Percentiles rank a stretch among this genome's conserved stretches.
Conservation (phyloP, 2,329 filamentous ascomycete genomes). For the Trichoderma polysporum region DNA sequence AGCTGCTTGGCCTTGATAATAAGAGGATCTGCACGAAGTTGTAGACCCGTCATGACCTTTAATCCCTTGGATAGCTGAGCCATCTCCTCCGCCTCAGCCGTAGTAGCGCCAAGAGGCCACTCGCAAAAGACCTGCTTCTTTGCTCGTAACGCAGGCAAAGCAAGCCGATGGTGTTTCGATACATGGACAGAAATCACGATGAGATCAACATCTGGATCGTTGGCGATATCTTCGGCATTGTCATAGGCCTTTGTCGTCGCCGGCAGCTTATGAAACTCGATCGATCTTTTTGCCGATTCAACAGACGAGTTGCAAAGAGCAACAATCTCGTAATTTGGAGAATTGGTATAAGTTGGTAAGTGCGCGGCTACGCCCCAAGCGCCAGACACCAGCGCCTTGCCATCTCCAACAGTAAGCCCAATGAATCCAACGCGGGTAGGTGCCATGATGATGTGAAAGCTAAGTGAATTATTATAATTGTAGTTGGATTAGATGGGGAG, state of each 20-base stretch:
- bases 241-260: slow-evolving; percentile 44
- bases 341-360: slow-evolving; percentile 43
- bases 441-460: slow-evolving; percentile 19
- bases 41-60: slow-evolving; percentile 42
- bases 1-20: slow-evolving; percentile 24
- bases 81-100: slow-evolving; percentile 40
- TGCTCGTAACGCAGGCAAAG: slow-evolving; percentile 38
- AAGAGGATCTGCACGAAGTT: slow-evolving; percentile 45
- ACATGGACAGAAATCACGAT: slow-evolving; percentile 52
- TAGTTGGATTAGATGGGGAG: too few relatives aligned
- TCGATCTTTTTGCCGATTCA: slow-evolving; percentile 42
- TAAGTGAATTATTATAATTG: too few relatives aligned
- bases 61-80: slow-evolving; percentile 33
- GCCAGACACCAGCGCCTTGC: not conserved
- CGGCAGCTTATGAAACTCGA: slow-evolving; percentile 41
- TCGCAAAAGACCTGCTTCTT: slow-evolving; percentile 53
- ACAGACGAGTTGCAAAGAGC: slow-evolving; percentile 50
- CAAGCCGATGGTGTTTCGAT: slow-evolving; percentile 42
- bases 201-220: slow-evolving; percentile 48
- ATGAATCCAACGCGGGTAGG: slow-evolving; percentile 27
- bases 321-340: slow-evolving; percentile 43
- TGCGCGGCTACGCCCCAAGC: slow-evolving; percentile 53
- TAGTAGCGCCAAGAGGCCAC: slow-evolving; percentile 51
- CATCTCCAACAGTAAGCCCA: slow-evolving; percentile 18
- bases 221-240: slow-evolving; percentile 43